A percentile compares a stretch with the other conserved stretches of the same genome.
Conservation (phyloP, 257 asterid species). For the Solanum corneliomulleri region DNA sequence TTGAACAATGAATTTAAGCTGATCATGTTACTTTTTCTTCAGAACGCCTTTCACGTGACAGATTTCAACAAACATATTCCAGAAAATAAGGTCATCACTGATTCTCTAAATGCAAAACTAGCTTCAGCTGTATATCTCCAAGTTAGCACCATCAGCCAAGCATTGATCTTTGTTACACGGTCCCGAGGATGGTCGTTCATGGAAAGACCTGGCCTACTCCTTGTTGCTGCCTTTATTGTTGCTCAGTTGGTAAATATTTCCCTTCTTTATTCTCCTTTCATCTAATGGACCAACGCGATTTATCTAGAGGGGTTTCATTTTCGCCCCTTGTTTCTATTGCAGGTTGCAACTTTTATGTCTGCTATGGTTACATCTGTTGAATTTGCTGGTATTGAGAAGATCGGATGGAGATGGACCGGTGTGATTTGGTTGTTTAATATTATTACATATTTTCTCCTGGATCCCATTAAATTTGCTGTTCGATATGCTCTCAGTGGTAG, state of each 20-base stretch:
- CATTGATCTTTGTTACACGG: slow-evolving; percentile 51
- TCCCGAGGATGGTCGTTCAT: slow-evolving; percentile 49
- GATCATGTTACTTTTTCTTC: slow-evolving; percentile 2
- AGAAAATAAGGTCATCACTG: neutral
- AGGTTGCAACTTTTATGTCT: slow-evolving; percentile 51
- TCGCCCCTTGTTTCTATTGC: neutral
- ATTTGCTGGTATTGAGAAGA: slow-evolving; percentile 25
- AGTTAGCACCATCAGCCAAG: slow-evolving; percentile 66
- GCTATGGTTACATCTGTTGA: slow-evolving; percentile 23
- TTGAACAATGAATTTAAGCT: neutral
- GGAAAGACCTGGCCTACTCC: slow-evolving; percentile 55
- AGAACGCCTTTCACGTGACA: slow-evolving; percentile 27
- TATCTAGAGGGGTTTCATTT: neutral
- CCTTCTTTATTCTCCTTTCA: neutral
- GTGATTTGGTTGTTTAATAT: slow-evolving; percentile 41
- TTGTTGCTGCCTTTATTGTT: slow-evolving; percentile 39
- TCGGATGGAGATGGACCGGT: slow-evolving; percentile 41
- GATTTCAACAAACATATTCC: slow-evolving; percentile 33
- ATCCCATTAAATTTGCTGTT: slow-evolving; percentile 36
- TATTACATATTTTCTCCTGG: slow-evolving; percentile 29
- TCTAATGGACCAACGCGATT: neutral
- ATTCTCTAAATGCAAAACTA: slow-evolving; percentile 23
- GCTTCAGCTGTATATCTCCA: slow-evolving; percentile 64
- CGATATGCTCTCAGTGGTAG: slow-evolving; percentile 35
- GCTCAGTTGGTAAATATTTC: slow-evolving; percentile 42